These are phyloP conservation scores for Lasiosphaeria ovina DNA, from an alignment of 495 filamentous ascomycete genomes.

Conservation along the genomic window DNA sequence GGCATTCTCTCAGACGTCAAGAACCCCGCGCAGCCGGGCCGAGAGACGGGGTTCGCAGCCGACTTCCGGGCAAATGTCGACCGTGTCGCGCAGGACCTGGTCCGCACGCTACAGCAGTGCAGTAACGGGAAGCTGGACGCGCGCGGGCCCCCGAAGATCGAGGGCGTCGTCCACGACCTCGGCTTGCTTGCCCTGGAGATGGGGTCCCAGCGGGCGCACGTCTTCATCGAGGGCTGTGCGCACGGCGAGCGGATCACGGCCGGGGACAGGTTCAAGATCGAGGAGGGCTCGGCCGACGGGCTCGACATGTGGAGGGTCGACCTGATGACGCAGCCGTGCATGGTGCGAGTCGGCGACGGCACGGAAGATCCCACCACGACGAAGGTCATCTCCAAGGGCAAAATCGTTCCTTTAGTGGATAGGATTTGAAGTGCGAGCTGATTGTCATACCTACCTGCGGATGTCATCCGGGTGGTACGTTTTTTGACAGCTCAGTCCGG, in stretches of 20 bases:
- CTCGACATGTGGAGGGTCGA: conserved; percentile 1
- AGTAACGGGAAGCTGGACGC: not conserved
- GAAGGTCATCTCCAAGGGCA: conserved; percentile 4
- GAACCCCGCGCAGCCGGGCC: not conserved
- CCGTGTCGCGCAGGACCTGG: not conserved
- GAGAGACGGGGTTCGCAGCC: not conserved
- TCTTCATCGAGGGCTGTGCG: not conserved
- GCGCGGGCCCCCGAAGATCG: not conserved
- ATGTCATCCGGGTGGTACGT: no score
- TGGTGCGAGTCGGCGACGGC: conserved; percentile 8
- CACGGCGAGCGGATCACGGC: conserved; percentile 2
- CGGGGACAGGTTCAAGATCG: conserved; percentile 6
- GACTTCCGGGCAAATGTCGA: conserved; percentile 2
- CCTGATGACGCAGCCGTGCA: conserved; percentile 7
- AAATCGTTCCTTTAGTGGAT: no score
- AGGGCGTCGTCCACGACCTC: not conserved
- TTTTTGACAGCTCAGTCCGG: no score
- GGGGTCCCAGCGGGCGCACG: no score
- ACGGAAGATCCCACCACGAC: conserved; percentile 3
- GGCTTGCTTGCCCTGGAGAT: not conserved
- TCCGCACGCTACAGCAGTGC: not conserved
- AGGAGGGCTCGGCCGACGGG: not conserved
- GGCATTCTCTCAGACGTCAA: not conserved
- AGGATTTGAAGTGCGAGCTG: no score
- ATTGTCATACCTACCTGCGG: no score